Evolutionary conservation across 305 asterid genomes (phyloP).

Genomic region (Vinca major): DNA sequence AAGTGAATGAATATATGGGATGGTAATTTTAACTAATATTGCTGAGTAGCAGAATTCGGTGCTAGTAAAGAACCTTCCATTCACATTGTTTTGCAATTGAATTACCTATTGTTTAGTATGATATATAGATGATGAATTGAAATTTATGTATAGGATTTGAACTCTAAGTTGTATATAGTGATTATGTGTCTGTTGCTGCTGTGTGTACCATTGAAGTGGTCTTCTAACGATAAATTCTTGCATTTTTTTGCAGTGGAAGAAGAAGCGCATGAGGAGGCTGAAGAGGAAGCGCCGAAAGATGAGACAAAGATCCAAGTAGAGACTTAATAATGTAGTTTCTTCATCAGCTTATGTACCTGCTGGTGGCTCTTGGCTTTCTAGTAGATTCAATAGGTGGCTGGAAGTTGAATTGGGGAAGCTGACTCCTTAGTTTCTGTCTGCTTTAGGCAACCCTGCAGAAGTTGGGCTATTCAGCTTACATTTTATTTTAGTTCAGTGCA

Average conservation of each 20-base stretch:
- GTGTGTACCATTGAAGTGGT: no score
- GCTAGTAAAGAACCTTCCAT: no score
- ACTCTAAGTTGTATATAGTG: no score
- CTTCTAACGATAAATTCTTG: no score
- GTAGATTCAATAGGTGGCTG: background rate
- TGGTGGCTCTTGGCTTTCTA: background rate
- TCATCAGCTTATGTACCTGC: background rate
- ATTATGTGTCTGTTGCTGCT: no score
- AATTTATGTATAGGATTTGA: no score
- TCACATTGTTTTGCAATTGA: no score
- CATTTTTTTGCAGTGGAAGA: constrained; percentile 33
- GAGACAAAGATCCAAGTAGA: constrained; percentile 41
- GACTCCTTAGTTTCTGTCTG: background rate
- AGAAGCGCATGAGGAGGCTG: constrained; percentile 44
- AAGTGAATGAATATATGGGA: no score
- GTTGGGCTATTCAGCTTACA: background rate
- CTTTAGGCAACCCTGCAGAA: background rate
- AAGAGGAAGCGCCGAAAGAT: constrained; percentile 45
- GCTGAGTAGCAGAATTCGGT: no score
- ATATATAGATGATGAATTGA: no score
- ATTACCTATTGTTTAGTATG: no score
- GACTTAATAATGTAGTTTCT: background rate
- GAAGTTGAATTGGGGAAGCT: constrained; percentile 3
- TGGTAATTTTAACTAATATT: no score
- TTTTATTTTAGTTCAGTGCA: background rate